These are phyloP conservation scores for Sanguinoderma infundibulare DNA, from an alignment of 1,284 basidiomycete genomes.

Conservation along the genomic window DNA sequence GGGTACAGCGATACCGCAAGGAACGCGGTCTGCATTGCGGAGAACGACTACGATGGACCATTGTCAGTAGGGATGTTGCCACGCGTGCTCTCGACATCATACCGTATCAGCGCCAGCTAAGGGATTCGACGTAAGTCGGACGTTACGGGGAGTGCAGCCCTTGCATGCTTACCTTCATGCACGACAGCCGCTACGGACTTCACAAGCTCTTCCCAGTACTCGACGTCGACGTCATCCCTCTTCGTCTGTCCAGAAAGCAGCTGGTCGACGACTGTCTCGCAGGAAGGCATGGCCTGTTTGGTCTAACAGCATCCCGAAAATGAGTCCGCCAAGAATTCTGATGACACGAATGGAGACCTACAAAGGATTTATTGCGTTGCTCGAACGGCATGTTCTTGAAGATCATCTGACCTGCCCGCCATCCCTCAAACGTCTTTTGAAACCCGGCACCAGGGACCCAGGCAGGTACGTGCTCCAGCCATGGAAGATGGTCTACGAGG, in stretches of 20 bases:
- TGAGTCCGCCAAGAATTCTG: not conserved
- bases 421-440: conserved; percentile 28
- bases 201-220: not conserved
- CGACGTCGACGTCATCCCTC: not conserved
- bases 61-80: not conserved
- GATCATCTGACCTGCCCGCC: conserved; percentile 10
- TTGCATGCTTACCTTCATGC: conserved; percentile 1
- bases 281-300: not conserved
- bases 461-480: conserved; percentile 25
- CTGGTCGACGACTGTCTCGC: not conserved
- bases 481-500: conserved; percentile 22
- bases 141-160: too few species aligned
- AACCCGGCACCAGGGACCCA: conserved; percentile 35
- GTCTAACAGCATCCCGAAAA: not conserved
- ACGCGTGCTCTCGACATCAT: too few species aligned
- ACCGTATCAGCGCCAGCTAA: conserved; percentile 2
- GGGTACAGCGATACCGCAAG: conserved; percentile 40
- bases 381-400: conserved; percentile 9
- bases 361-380: not conserved
- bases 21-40: conserved; percentile 35
- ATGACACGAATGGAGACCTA: not conserved
- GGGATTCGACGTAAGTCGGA: not conserved
- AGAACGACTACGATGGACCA: conserved; percentile 9
- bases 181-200: not conserved
- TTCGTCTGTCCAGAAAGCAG: not conserved